A percentile compares a stretch with the other conserved stretches of the same genome.
phyloP scores from a whole-genome alignment of 2,329 filamentous ascomycete genomes.

The Canariomyces notabilis region DNA sequence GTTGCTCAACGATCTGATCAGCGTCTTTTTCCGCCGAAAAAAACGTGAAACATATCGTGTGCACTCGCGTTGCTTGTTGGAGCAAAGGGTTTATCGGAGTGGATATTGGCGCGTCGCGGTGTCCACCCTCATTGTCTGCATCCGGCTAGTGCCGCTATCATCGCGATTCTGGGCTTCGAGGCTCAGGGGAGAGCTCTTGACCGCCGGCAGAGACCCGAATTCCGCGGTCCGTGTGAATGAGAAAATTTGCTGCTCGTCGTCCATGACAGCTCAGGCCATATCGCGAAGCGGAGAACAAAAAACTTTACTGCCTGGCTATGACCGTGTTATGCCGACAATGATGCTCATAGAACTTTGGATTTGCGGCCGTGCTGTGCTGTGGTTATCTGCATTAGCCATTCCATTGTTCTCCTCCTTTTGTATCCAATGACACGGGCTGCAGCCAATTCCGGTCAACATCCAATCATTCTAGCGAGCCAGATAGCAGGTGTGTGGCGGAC shows the following conservation, averaged over 20 bases:
- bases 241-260: conserved; percentile 4
- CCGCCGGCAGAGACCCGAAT: conserved; percentile 7
- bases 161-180: background rate
- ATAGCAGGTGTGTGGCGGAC: conserved; percentile 17
- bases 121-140: no score
- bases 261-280: background rate
- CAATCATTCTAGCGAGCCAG: conserved; percentile 1
- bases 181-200: conserved; percentile 5
- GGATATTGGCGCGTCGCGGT: no score
- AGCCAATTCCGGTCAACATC: conserved; percentile 3
- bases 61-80: background rate
- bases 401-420: background rate
- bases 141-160: conserved; percentile 5
- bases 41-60: background rate
- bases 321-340: background rate
- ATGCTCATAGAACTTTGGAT: background rate
- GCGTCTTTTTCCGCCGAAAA: background rate
- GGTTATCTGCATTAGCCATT: background rate
- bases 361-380: background rate
- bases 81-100: background rate
- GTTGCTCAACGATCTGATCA: background rate
- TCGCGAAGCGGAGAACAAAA: background rate
- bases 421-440: background rate
- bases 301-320: background rate
- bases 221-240: background rate